Evolutionary conservation across 1,139 yeast species (phyloP), one percentile per base, ranked within the genome.

Genomic region (Sporopachydermia cereana): DNA sequence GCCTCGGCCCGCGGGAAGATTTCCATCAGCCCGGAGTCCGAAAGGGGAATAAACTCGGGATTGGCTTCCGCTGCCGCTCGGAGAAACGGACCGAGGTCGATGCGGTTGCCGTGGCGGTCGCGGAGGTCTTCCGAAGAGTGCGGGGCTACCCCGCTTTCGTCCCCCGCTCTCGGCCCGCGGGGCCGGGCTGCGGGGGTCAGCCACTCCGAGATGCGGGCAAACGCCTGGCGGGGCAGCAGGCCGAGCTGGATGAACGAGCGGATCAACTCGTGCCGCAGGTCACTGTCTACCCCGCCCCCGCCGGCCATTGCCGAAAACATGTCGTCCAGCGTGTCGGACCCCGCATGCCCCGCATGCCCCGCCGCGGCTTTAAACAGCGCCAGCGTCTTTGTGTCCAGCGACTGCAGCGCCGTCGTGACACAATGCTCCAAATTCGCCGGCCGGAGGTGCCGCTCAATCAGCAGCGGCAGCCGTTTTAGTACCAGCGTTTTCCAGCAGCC

Each of bases 241-340:
- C 63, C 62, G 30, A 72, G 51, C 25, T 73, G 67, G 18, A 76
- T 64, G 49, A 81, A 69, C 16, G 75, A 67, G 51, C 73, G 74
- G 20, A 79, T 57, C 47, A 82, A 77, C 18, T 69, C 74, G 50
- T 75, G 79, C 44, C 82, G 68, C 2, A 78, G 64, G 53, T 75
- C 80, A 22, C 64, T 57, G 5, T 5, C 39, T 14, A 14, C 12
- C 14, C 12, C 14, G 7, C 12, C 29, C 29, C 12, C 7, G 29
- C 29, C 29, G 29, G 68, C 63, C 2, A 73, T 66, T 2, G 74
- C 60, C 1, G 76, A 73, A 48, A 68, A 68, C 64, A 69, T 68
- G 27, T 69, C 72, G 51, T 69, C 74, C 30, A 67, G 53, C 41
- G 66, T 71, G 43, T 57, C 60, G 41, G 17, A 7, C 20, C 41